Conservation (phyloP, 2,329 filamentous ascomycete species). For the Boeremia lycopersici region DNA sequence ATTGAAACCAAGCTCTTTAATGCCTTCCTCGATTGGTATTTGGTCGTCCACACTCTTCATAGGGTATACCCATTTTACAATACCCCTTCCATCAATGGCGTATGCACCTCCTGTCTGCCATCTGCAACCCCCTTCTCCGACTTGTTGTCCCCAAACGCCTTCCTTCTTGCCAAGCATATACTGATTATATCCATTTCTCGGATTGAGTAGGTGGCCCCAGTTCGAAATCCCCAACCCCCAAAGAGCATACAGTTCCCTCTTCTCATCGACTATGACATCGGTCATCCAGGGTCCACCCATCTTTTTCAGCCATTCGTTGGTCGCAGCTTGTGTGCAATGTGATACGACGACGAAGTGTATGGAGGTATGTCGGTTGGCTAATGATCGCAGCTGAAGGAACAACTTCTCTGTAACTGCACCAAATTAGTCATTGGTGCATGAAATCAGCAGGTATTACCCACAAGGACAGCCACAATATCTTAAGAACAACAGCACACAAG, state of each 20-base stretch:
- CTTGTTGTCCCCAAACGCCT: conserved; percentile 42
- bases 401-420: conserved; percentile 51
- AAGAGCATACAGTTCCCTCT: conserved; percentile 62
- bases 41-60: conserved; percentile 46
- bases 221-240: conserved; percentile 62
- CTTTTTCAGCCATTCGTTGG: conserved; percentile 62
- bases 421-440: neutral
- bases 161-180: conserved; percentile 44
- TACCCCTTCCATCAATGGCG: conserved; percentile 40
- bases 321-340: conserved; percentile 63
- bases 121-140: conserved; percentile 44
- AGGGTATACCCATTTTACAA: conserved; percentile 43
- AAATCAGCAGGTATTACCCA: conserved; percentile 11
- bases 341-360: conserved; percentile 65
- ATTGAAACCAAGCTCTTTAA: conserved; percentile 36
- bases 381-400: conserved; percentile 61
- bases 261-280: conserved; percentile 62
- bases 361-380: conserved; percentile 59
- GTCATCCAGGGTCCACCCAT: conserved; percentile 64
- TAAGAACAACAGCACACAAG: conserved; percentile 41
- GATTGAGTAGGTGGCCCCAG: conserved; percentile 43
- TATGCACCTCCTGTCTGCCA: conserved; percentile 46
- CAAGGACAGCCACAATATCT: conserved; percentile 46
- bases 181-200: conserved; percentile 45
- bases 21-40: conserved; percentile 38